phyloP scores from a whole-genome alignment of 768 basidiomycete species.

The Suillus paluster region DNA sequence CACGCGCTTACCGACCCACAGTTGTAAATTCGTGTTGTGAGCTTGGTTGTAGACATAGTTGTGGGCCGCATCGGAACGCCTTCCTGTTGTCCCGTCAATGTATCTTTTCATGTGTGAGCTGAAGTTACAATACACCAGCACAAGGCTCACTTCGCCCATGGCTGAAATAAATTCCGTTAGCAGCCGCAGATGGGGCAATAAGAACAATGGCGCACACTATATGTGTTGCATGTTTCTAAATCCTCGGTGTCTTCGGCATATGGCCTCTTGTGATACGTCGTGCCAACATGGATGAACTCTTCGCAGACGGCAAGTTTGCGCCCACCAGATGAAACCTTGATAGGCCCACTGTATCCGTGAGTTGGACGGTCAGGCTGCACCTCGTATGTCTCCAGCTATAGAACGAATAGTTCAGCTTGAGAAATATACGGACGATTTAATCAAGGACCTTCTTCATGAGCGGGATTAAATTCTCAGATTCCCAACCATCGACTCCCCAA shows the following conservation, averaged over 20 bases:
- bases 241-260: slow-evolving; percentile 52
- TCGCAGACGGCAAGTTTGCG: slow-evolving; percentile 28
- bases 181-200: background rate
- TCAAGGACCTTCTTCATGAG: slow-evolving; percentile 26
- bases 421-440: background rate
- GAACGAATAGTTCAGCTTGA: background rate
- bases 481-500: slow-evolving; percentile 33
- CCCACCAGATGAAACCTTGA: slow-evolving; percentile 30
- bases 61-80: slow-evolving; percentile 37
- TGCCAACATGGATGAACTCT: slow-evolving; percentile 52
- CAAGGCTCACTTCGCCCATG: slow-evolving; percentile 21
- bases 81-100: slow-evolving; percentile 48
- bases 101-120: slow-evolving; percentile 44
- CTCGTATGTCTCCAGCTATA: slow-evolving; percentile 27
- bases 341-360: slow-evolving; percentile 27
- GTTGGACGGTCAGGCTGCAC: slow-evolving; percentile 18
- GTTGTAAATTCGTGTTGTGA: slow-evolving; percentile 32
- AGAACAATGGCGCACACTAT: slow-evolving; percentile 20
- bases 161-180: slow-evolving; percentile 16
- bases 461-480: slow-evolving; percentile 28
- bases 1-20: slow-evolving; percentile 37
- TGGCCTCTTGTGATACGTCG: slow-evolving; percentile 50
- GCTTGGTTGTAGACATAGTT: slow-evolving; percentile 41
- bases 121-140: background rate
- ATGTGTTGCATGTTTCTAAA: slow-evolving; percentile 36